Evolutionary conservation across 1,284 basidiomycete genomes (phyloP).

Genomic region (Ceratobasidium theobromae): DNA sequence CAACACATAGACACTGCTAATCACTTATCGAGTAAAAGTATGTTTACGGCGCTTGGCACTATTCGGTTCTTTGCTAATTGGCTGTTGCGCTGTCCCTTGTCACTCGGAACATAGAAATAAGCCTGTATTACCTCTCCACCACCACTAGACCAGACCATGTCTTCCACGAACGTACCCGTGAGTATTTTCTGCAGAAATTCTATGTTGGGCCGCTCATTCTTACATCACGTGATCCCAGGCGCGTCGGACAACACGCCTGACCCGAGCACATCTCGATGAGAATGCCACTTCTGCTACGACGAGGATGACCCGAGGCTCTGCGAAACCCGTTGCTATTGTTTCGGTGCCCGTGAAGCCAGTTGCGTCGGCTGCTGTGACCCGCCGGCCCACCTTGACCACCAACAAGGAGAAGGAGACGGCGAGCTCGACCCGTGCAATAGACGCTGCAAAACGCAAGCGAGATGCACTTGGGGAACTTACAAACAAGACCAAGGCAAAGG

Average conservation of each 20-base stretch:
- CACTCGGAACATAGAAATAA: not conserved
- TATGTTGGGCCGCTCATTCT: slow-evolving; percentile 35
- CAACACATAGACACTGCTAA: not conserved
- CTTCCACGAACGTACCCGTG: slow-evolving; percentile 21
- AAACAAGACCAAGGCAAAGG: slow-evolving; percentile 33
- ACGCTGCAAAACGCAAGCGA: slow-evolving; percentile 36
- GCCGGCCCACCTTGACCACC: slow-evolving; percentile 12
- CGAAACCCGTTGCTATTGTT: slow-evolving; percentile 11
- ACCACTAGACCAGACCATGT: not conserved
- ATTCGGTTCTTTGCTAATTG: not conserved
- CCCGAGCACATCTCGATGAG: slow-evolving; percentile 33
- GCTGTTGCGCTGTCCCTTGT: not conserved
- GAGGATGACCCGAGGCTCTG: slow-evolving; percentile 21
- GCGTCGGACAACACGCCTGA: slow-evolving; percentile 33
- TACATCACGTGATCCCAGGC: slow-evolving; percentile 25
- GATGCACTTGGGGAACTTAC: slow-evolving; percentile 35
- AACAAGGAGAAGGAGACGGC: slow-evolving; percentile 30
- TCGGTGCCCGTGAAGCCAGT: slow-evolving; percentile 9
- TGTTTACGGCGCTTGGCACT: not conserved
- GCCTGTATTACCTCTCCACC: not conserved
- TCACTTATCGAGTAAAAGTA: slow-evolving; percentile 12
- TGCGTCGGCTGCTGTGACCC: slow-evolving; percentile 1
- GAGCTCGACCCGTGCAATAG: slow-evolving; percentile 4
- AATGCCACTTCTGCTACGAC: slow-evolving; percentile 32
- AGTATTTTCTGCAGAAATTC: not conserved